Evolutionary conservation across 2,329 filamentous ascomycete species (phyloP).

Genomic region (Dryadomyces quercivorus): DNA sequence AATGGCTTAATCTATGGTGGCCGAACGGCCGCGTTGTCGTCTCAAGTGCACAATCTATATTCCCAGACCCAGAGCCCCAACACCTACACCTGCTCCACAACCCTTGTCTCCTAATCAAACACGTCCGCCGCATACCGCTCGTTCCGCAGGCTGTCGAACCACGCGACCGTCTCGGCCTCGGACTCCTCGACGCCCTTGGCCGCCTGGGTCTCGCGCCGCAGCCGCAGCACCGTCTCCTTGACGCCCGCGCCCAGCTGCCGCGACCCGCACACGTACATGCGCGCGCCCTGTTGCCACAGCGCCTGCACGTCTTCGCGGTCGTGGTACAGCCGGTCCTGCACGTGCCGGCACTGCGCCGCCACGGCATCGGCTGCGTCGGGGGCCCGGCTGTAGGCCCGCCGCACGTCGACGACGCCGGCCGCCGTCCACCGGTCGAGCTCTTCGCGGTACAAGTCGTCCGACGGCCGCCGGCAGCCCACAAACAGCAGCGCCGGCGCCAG

Average conservation of each 20-base stretch:
- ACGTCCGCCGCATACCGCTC: slow-evolving; percentile 49
- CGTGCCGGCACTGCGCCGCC: slow-evolving; percentile 18
- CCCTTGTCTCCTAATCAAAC: slow-evolving; percentile 32
- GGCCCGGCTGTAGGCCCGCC: slow-evolving; percentile 44
- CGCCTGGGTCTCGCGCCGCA: slow-evolving; percentile 22
- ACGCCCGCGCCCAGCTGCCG: slow-evolving; percentile 29
- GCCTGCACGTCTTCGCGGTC: slow-evolving; percentile 18
- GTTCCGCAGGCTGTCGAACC: slow-evolving; percentile 38
- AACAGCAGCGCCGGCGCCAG: slow-evolving; percentile 53
- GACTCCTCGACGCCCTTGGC: slow-evolving; percentile 17
- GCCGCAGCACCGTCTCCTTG: slow-evolving; percentile 20
- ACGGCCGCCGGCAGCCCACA: slow-evolving; percentile 45
- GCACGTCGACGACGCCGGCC: slow-evolving; percentile 47
- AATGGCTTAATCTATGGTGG: background rate
- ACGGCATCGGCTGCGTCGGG: slow-evolving; percentile 25
- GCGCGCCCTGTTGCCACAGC: slow-evolving; percentile 28
- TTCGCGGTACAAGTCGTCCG: slow-evolving; percentile 48
- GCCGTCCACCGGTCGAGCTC: slow-evolving; percentile 47
- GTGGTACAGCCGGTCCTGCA: slow-evolving; percentile 38
- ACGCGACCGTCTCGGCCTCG: slow-evolving; percentile 27
- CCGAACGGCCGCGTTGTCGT: background rate
- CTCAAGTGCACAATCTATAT: background rate
- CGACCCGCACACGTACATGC: slow-evolving; percentile 51
- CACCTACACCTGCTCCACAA: background rate
- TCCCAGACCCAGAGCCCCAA: background rate